These are phyloP conservation scores for Nematodospora anomalae DNA, from an alignment of 1,139 yeast species.

Conservation along the genomic window DNA sequence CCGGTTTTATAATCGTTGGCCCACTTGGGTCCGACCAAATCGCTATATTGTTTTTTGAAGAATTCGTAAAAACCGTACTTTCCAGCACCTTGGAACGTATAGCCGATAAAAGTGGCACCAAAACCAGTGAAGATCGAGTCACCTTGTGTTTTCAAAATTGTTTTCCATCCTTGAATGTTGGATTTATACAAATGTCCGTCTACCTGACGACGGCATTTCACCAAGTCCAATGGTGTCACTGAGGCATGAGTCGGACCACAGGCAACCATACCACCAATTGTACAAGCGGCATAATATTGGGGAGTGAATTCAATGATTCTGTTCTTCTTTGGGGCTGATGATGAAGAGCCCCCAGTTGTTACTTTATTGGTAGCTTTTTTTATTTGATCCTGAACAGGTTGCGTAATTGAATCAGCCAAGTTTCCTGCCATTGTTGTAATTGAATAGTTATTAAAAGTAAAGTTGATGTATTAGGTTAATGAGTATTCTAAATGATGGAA, in stretches of 20 bases:
- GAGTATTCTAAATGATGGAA: background rate
- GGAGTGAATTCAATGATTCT: constrained; percentile 53
- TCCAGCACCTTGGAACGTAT: constrained; percentile 93
- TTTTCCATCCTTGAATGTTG: constrained; percentile 74
- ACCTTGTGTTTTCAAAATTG: constrained; percentile 73
- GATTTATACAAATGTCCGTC: constrained; percentile 68
- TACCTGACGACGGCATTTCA: constrained; percentile 91
- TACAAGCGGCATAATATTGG: constrained; percentile 80
- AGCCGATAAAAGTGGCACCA: constrained; percentile 89
- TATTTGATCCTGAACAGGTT: constrained; percentile 33
- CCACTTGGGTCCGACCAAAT: constrained; percentile 61
- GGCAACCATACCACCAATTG: constrained; percentile 85
- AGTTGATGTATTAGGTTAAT: too few species aligned
- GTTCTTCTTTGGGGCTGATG: constrained; percentile 12
- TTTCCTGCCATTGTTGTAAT: constrained; percentile 19
- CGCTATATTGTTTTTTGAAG: constrained; percentile 77
- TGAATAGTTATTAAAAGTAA: background rate
- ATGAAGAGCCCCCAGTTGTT: constrained; percentile 15
- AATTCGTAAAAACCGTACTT: constrained; percentile 92
- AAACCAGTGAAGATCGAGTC: constrained; percentile 80
- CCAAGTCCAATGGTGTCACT: constrained; percentile 89
- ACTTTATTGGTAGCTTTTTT: constrained; percentile 18
- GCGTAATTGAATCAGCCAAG: constrained; percentile 31
- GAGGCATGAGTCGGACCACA: constrained; percentile 96
- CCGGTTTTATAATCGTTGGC: constrained; percentile 70